phyloP scores from a whole-genome alignment of 169 alveolate genomes.

The Plasmodium inui region DNA sequence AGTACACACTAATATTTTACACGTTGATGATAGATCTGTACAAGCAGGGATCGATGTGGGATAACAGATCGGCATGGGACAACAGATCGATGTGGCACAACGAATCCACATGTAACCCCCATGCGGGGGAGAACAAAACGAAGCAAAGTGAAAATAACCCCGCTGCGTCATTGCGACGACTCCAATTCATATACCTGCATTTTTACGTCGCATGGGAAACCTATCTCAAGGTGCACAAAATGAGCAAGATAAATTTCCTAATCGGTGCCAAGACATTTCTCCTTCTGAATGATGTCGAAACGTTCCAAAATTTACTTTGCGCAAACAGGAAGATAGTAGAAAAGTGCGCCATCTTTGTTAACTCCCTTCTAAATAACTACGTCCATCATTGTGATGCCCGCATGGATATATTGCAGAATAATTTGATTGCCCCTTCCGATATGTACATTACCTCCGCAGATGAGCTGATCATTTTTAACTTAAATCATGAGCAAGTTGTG shows the following conservation, averaged over 20 bases:
- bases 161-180: not conserved
- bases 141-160: not conserved
- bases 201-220: constrained; percentile 29
- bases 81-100: too few species aligned
- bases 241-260: constrained; percentile 48
- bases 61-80: too few species aligned
- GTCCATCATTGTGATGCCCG: not conserved
- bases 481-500: constrained; percentile 45
- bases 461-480: constrained; percentile 30
- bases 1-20: constrained; percentile 61
- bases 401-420: not conserved
- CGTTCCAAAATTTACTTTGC: constrained; percentile 9
- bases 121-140: not conserved
- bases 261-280: constrained; percentile 34
- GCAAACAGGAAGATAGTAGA: not conserved
- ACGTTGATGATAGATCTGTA: constrained; percentile 43
- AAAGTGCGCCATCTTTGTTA: constrained; percentile 11
- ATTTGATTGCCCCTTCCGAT: constrained; percentile 24
- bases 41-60: constrained; percentile 22
- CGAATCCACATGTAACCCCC: not conserved
- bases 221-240: constrained; percentile 16
- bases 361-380: constrained; percentile 46
- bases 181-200: constrained; percentile 28
- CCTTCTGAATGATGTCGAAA: constrained; percentile 25
- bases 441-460: constrained; percentile 16